Percentiles rank a stretch among this genome's conserved stretches.
Conservation (phyloP, 73 alveolate species). For the Tetrahymena elliotti region DNA sequence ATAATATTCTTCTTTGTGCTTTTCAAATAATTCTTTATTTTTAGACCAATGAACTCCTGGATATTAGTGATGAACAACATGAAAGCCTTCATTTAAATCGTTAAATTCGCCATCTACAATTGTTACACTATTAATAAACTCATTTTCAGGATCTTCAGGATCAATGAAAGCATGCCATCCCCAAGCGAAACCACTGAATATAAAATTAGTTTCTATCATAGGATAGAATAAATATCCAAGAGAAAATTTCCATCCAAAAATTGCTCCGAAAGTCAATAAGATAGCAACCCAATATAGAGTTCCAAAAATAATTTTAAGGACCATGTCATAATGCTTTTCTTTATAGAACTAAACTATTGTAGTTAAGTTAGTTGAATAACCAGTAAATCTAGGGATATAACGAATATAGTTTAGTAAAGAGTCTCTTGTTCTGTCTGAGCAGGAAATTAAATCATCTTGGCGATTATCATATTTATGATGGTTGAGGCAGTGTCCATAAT, state of each 20-base stretch:
- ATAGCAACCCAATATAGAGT: background rate
- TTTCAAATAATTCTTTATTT: background rate
- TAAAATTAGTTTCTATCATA: background rate
- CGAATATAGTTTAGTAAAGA: background rate
- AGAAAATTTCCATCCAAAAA: background rate
- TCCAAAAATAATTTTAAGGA: background rate
- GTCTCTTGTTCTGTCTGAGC: background rate
- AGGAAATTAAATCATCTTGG: background rate
- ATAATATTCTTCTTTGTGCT: background rate
- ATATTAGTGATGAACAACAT: background rate
- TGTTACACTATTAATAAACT: background rate
- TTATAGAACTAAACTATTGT: background rate
- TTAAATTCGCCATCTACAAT: background rate
- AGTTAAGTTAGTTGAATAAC: background rate
- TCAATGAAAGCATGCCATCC: conserved; percentile 8
- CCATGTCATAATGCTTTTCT: background rate
- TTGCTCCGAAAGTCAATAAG: background rate
- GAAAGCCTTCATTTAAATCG: background rate
- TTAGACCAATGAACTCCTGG: background rate
- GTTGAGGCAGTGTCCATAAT: background rate
- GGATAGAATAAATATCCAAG: background rate
- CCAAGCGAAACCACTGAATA: conserved; percentile 2
- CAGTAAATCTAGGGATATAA: background rate
- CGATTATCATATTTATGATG: background rate
- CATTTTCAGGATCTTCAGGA: background rate